A percentile compares a stretch with the other conserved stretches of the same genome.
These are phyloP conservation scores for Rhizomucor pusillus DNA, from an alignment of 371 early-diverging fungal species.

Conservation along the genomic window DNA sequence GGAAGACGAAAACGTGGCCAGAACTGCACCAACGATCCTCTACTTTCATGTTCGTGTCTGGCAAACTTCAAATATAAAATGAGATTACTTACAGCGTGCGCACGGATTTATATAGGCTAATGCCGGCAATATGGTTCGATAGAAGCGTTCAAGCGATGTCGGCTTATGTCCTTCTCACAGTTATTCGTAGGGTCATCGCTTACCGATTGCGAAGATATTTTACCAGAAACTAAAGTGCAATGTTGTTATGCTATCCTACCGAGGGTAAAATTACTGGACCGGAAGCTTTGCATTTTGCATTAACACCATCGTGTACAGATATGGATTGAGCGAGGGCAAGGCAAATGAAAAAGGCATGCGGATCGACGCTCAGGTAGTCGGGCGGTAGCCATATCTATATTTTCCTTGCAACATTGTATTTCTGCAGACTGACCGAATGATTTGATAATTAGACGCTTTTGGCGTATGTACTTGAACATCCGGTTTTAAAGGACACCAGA, in stretches of 20 bases:
- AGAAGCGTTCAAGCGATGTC: too few species aligned
- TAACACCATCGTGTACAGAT: conserved; percentile 38
- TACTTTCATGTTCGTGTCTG: conserved; percentile 73
- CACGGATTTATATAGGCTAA: conserved; percentile 59
- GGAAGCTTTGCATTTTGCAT: conserved; percentile 4
- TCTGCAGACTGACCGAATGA: too few species aligned
- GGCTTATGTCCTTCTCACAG: not conserved
- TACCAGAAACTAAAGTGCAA: conserved; percentile 68
- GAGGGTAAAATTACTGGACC: conserved; percentile 67
- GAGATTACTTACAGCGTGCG: not conserved
- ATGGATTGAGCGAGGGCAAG: conserved; percentile 86
- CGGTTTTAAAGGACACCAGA: conserved; percentile 67
- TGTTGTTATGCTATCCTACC: conserved; percentile 92
- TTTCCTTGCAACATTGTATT: not conserved
- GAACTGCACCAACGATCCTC: conserved; percentile 69
- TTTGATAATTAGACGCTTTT: conserved; percentile 64
- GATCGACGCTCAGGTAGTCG: conserved; percentile 79
- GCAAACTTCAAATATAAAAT: not conserved
- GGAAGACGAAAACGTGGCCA: conserved; percentile 50
- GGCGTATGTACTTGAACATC: conserved; percentile 75
- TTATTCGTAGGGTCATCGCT: conserved; percentile 73
- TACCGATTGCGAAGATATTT: conserved; percentile 83
- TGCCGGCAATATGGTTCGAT: conserved; percentile 89
- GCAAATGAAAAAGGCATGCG: conserved; percentile 85
- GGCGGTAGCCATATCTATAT: not conserved